Evolutionary conservation across 257 asterid species (phyloP), one percentile per base, ranked within the genome.

Genomic region (Nicotiana obtusifolia): DNA sequence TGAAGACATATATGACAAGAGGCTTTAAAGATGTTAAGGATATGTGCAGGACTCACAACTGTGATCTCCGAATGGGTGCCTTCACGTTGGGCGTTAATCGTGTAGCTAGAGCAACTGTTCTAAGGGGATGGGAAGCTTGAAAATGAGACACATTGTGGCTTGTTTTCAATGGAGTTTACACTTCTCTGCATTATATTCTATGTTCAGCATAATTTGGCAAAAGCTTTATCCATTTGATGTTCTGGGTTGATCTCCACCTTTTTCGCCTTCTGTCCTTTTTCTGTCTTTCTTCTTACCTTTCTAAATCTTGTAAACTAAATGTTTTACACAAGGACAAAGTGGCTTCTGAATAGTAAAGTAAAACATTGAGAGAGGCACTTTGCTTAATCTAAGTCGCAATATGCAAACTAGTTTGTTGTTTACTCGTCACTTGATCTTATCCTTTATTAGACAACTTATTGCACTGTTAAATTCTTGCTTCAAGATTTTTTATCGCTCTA

Each of bases 101-200:
- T 16, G 99, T 95, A 4, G 99, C 99, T 17, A 81, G 89, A 69
- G 97, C 98, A 69, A 95, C 99, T 0, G 53, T 90, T 75, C 97
- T 95, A 80, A 84, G 99, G 68, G 99, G 98, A 82, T 95, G 99
- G 99, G 99, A 87, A 87, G 98, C 99, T 16, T 93, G 69, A 90
- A 69, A 73, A 47, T 37, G 73, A 53, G 19, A 28, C 37, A 5
- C 2, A 0, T 7, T 16, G n/a, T 47, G 24, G 2, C 41, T 73
- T 26, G 56, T n/a, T 14, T 71, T 17, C n/a, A n/a, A n/a, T n/a
- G n/a, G n/a, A n/a, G n/a, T n/a, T n/a, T n/a, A n/a, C n/a, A n/a
- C n/a, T n/a, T n/a, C n/a, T n/a, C 78, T 54, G 24, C 1, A 71
- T 22, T 47, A 44, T 1, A 24, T 41, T 41, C 31, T 69, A 31